phyloP scores from a whole-genome alignment of 805 yeast genomes.

The Starmerella scarabaei region DNA sequence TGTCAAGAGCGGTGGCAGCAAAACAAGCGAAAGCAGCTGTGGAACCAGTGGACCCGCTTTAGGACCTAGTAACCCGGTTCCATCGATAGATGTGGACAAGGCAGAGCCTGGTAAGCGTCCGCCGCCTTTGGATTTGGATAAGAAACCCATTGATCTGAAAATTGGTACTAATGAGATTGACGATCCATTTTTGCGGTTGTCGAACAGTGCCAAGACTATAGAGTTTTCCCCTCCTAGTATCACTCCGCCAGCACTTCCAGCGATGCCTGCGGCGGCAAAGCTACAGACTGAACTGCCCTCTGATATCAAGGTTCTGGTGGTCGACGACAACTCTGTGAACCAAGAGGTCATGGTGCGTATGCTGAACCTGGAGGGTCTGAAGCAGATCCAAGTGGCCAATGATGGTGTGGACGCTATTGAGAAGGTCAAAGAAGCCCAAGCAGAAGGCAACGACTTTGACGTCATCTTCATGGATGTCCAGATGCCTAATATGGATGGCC shows the following conservation, averaged over 20 bases:
- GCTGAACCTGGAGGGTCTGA: conserved; percentile 72
- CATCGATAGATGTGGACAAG: no score
- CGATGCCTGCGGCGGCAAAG: no score
- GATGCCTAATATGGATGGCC: conserved; percentile 90
- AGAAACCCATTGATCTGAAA: no score
- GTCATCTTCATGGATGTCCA: conserved; percentile 93
- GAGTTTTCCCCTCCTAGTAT: not conserved
- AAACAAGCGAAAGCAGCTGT: no score
- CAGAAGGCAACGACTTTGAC: conserved; percentile 34
- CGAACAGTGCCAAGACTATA: not conserved
- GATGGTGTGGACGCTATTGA: conserved; percentile 87
- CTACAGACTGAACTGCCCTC: no score
- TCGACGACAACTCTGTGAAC: conserved; percentile 87
- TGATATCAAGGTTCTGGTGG: conserved; percentile 50
- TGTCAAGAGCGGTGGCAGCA: no score
- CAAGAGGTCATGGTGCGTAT: conserved; percentile 87
- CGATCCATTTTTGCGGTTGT: not conserved
- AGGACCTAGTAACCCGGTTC: no score
- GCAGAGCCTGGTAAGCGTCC: no score
- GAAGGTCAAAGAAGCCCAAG: conserved; percentile 38
- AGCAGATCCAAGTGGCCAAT: conserved; percentile 60
- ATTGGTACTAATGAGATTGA: no score
- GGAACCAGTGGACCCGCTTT: no score
- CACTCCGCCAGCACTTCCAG: no score
- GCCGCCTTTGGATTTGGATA: no score